Percentiles rank a stretch among this genome's conserved stretches.
Conservation (phyloP, 768 basidiomycete species). For the Trametes cingulata region DNA sequence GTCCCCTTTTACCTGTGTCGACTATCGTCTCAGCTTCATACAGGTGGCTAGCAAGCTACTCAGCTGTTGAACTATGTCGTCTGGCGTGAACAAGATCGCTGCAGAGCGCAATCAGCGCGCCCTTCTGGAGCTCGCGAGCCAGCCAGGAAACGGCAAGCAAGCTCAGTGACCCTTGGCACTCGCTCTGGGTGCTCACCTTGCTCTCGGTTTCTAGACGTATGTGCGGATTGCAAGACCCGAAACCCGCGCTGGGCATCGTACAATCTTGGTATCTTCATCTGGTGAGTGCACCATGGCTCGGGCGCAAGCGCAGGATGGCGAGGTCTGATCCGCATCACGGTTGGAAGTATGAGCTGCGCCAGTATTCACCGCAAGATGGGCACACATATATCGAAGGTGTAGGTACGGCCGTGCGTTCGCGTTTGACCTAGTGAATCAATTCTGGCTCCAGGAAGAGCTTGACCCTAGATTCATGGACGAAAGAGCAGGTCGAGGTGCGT, state of each 20-base stretch:
- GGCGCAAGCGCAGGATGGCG: too few relatives aligned
- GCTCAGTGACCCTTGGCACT: neutral
- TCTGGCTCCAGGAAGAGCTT: constrained; percentile 71
- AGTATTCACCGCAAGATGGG: constrained; percentile 94
- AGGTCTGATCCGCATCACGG: too few relatives aligned
- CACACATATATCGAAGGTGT: constrained; percentile 94
- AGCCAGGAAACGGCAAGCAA: constrained; percentile 79
- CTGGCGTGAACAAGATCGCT: constrained; percentile 52
- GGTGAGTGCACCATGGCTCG: constrained; percentile 52
- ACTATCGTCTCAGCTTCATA: neutral
- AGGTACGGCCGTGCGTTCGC: constrained; percentile 34
- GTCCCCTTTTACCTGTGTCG: too few relatives aligned
- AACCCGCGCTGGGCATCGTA: constrained; percentile 88
- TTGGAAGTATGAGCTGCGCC: constrained; percentile 76
- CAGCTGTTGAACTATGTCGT: constrained; percentile 4
- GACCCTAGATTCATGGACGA: constrained; percentile 84
- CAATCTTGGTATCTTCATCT: constrained; percentile 88
- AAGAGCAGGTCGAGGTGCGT: constrained; percentile 84
- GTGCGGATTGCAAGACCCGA: constrained; percentile 90
- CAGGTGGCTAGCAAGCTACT: too few relatives aligned
- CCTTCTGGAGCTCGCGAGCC: constrained; percentile 65
- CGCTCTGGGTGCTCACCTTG: neutral
- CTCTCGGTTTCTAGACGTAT: constrained; percentile 55
- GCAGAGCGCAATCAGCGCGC: constrained; percentile 64
- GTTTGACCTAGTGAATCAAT: neutral